These are phyloP conservation scores for Staphylotrichum longicolle DNA, from an alignment of 495 filamentous ascomycete genomes.

Conservation along the genomic window DNA sequence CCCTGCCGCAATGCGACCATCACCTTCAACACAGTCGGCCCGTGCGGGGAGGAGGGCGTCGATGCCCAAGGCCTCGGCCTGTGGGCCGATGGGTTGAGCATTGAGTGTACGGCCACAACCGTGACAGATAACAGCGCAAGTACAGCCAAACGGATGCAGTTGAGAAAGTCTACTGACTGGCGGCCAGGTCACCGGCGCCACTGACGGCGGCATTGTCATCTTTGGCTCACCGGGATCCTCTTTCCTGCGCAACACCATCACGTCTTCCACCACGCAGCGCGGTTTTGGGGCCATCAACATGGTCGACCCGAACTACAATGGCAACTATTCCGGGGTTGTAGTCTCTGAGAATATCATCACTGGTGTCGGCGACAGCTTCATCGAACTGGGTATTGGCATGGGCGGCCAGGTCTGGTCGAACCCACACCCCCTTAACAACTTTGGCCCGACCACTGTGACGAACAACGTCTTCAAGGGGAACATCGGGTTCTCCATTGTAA, in stretches of 20 bases:
- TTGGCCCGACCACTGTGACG: background rate
- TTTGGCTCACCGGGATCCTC: no score
- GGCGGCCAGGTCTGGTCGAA: no score
- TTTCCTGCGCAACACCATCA: background rate
- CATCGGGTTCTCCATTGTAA: background rate
- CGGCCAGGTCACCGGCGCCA: no score
- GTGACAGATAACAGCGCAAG: no score
- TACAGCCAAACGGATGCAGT: no score
- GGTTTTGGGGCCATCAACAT: slow-evolving; percentile 3
- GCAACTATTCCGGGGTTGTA: background rate
- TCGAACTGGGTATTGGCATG: no score
- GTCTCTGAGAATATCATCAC: background rate
- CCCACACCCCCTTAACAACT: no score
- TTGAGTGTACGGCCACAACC: no score
- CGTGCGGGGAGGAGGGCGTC: background rate
- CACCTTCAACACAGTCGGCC: background rate
- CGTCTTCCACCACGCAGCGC: background rate
- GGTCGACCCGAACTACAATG: background rate
- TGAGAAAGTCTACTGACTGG: no score
- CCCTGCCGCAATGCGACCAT: background rate
- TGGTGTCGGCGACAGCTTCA: no score
- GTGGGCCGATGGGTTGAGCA: no score
- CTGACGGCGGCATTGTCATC: no score
- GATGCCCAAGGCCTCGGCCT: background rate
- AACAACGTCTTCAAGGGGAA: background rate